Evolutionary conservation across 345 rosid species (phyloP), one percentile per base, ranked within the genome.

Genomic region (Corymbia maculata): DNA sequence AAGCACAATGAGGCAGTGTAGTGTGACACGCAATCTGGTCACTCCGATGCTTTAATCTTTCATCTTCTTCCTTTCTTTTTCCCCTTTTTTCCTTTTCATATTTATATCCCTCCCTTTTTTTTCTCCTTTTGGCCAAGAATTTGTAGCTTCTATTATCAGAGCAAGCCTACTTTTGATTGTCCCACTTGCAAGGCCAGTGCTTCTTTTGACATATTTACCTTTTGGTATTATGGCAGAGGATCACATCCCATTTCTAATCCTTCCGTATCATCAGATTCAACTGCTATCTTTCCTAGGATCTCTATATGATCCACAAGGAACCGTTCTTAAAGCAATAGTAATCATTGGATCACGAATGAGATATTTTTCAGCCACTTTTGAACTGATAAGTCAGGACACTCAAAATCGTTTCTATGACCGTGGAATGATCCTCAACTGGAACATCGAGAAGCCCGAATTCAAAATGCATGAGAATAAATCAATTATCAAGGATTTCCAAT

Each of bases 1-100:
- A 86, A 22, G 61, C 49, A 75, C 32, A 86, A 87, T 85, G 55
- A 70, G 92, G 91, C 92, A 89, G 91, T 89, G 91, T 32, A 51
- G 85, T 59, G 85, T 87, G 89, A 89, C 92, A 90, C 32, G 53
- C 61, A 86, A 88, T 59, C 55, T 22, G 42, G 28, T 57, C 90
- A 87, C 80, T 89, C 17, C 52, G 36, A 30, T 80, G 44, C 86
- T 79, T 70, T 86, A 88, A 82, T 88, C 87, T 87, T 52, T 86
- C 52, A 52, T 70, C 85, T 85, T 28, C 52, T 59, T 89, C 75
- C 68, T 86, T 87, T 85, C 55, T 36, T 80, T 85, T 49, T 9
- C 49, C 82, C 59, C 59, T n/a, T 24, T 42, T 5, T 36, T 9
- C 49, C 82, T 75, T 75, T 36, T 42, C 82, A 75, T 75, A 42